Conservation (phyloP, 2,329 filamentous ascomycete species). For the Hypoxylon sp. region DNA sequence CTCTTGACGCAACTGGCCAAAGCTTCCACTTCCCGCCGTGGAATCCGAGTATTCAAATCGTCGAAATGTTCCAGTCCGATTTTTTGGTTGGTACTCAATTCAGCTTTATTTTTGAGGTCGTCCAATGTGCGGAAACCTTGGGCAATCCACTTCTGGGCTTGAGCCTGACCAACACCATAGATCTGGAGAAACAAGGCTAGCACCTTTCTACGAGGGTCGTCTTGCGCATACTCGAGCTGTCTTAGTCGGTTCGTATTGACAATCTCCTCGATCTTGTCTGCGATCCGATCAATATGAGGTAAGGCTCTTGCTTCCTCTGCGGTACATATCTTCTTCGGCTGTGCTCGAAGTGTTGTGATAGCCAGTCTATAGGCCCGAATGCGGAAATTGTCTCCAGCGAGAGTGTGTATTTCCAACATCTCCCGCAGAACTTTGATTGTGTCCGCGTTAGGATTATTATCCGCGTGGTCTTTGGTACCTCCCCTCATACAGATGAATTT, state of each 20-base stretch:
- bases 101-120: constrained; percentile 73
- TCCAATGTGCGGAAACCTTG: constrained; percentile 80
- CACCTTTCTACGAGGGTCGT: constrained; percentile 74
- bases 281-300: constrained; percentile 78
- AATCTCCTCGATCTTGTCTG: constrained; percentile 91
- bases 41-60: constrained; percentile 84
- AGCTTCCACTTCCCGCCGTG: constrained; percentile 78
- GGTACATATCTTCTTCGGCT: constrained; percentile 73
- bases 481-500: constrained; percentile 68
- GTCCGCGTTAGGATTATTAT: constrained; percentile 76
- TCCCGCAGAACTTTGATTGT: constrained; percentile 83
- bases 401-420: constrained; percentile 83
- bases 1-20: constrained; percentile 75
- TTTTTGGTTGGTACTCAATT: constrained; percentile 76
- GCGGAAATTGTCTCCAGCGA: constrained; percentile 83
- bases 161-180: constrained; percentile 80
- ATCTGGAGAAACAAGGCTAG: constrained; percentile 80
- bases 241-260: constrained; percentile 78
- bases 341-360: constrained; percentile 78
- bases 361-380: constrained; percentile 81
- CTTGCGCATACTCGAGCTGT: constrained; percentile 77
- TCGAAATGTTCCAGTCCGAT: constrained; percentile 84
- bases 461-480: constrained; percentile 59
- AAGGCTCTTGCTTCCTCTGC: constrained; percentile 77
- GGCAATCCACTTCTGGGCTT: constrained; percentile 81